These are phyloP conservation scores for Eragrostis curvula DNA, from an alignment of 176 grass and related monocot species.

Conservation along the genomic window DNA sequence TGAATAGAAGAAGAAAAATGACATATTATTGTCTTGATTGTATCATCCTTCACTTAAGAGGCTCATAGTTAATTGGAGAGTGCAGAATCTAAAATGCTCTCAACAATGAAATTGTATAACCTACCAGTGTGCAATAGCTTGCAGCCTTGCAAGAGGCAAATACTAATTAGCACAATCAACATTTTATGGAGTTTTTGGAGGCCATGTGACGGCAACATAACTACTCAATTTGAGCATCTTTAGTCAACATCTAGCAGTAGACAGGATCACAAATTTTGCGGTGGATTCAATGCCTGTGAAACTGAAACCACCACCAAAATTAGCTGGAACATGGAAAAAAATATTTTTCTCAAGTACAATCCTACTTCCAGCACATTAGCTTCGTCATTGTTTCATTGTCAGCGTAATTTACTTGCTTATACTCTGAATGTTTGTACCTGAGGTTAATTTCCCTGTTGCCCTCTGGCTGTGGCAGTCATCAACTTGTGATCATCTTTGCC, in stretches of 20 bases:
- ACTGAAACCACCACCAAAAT: not conserved
- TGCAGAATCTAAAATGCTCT: not conserved
- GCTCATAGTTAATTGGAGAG: not conserved
- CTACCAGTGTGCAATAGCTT: not conserved
- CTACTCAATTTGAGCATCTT: not conserved
- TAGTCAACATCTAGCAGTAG: not conserved
- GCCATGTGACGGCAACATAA: not conserved
- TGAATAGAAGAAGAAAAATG: not conserved
- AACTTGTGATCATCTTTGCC: not conserved
- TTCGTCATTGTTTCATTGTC: not conserved
- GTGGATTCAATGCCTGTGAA: not conserved
- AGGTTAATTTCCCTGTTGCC: not conserved
- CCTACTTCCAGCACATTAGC: not conserved
- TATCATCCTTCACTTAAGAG: conserved; percentile 1
- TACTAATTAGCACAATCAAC: not conserved
- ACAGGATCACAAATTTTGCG: not conserved
- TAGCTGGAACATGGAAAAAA: not conserved
- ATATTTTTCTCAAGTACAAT: not conserved
- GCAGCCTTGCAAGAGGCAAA: not conserved
- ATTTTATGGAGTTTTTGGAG: conserved; percentile 6
- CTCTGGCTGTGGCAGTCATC: not conserved
- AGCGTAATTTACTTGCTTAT: not conserved
- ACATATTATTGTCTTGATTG: not conserved
- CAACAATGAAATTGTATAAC: not conserved
- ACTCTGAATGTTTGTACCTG: not conserved